Evolutionary conservation across 345 rosid genomes (phyloP).

Genomic region (Salix suchowensis): DNA sequence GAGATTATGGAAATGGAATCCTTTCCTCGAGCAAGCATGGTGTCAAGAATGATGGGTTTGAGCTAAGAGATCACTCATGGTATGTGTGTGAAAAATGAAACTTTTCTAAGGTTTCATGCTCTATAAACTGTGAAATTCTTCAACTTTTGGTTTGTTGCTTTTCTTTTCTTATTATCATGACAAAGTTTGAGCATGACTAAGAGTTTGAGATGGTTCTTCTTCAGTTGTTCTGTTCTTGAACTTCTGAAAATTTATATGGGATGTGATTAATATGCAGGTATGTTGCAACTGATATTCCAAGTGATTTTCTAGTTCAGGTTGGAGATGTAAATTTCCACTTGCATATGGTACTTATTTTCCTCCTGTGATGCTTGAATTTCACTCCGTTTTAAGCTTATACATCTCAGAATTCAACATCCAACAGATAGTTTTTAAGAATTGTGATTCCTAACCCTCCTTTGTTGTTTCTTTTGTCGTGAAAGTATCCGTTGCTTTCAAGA

Average conservation of each 20-base stretch:
- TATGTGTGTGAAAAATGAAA: constrained; percentile 16
- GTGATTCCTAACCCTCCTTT: constrained; percentile 3
- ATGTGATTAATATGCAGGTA: constrained; percentile 40
- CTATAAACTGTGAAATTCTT: background rate
- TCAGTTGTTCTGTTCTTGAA: background rate
- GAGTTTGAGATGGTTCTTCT: background rate
- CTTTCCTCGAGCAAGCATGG: constrained; percentile 58
- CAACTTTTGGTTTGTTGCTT: background rate
- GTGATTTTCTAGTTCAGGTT: constrained; percentile 72
- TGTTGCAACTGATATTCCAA: constrained; percentile 89
- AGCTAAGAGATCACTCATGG: constrained; percentile 86
- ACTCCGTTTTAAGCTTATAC: background rate
- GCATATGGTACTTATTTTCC: constrained; percentile 63
- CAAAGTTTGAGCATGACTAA: background rate
- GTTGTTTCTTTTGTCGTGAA: constrained; percentile 12
- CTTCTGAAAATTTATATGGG: background rate
- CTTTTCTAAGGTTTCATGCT: background rate
- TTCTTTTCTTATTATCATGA: background rate
- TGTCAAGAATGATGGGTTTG: constrained; percentile 80
- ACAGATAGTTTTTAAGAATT: background rate
- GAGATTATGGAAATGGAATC: constrained; percentile 73
- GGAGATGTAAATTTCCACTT: constrained; percentile 74
- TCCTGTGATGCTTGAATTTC: constrained; percentile 4
- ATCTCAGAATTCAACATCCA: background rate
- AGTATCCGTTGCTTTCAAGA: constrained; percentile 93